phyloP scores from a whole-genome alignment of 176 grass and related monocot genomes.

The Microstegium vimineum region DNA sequence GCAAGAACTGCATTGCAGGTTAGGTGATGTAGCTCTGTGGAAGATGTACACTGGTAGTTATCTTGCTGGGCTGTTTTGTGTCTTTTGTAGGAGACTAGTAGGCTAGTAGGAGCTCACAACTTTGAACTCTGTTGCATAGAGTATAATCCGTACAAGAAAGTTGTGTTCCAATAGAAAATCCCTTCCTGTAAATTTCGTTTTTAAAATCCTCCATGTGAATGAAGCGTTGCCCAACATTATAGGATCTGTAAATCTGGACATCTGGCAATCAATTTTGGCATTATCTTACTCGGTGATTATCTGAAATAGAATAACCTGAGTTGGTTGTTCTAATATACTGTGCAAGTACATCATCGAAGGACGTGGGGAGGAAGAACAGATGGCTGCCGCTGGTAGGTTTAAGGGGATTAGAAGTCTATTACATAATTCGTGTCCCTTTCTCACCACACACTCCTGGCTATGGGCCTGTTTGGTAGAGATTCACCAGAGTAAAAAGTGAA shows the following conservation, averaged over 20 bases:
- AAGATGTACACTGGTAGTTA: not conserved
- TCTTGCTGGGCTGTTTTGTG: not conserved
- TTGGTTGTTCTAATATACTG: no score
- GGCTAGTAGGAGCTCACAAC: not conserved
- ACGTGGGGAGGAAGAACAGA: no score
- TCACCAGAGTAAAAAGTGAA: no score
- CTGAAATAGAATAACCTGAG: not conserved
- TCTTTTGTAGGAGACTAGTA: not conserved
- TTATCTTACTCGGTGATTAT: not conserved
- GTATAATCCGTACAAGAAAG: no score
- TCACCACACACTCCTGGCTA: no score
- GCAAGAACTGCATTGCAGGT: not conserved
- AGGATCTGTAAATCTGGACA: not conserved
- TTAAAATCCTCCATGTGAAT: not conserved
- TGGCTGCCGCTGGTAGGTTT: no score
- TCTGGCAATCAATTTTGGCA: not conserved
- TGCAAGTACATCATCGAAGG: no score
- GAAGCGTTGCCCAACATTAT: not conserved
- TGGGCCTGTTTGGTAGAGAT: no score
- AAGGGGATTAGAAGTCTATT: no score
- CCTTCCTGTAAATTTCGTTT: not conserved
- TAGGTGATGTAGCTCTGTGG: not conserved
- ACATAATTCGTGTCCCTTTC: no score
- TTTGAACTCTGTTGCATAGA: no score
- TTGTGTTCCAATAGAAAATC: not conserved